Evolutionary conservation across 192 early-diverging fungal genomes (phyloP).

Genomic region (Rhizophagus clarus): DNA sequence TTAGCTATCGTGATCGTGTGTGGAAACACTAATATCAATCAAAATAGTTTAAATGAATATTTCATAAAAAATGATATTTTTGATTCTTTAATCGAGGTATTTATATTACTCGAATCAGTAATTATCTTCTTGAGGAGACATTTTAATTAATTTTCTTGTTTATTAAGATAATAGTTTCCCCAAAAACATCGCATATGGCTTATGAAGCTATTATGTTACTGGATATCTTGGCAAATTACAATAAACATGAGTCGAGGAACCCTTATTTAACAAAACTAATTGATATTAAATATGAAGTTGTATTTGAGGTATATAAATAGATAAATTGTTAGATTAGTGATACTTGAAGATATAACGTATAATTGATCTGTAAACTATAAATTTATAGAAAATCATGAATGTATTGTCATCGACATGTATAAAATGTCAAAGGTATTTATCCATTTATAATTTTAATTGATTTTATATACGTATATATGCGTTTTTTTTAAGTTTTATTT

Average conservation of each 20-base stretch:
- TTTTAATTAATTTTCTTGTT: neutral
- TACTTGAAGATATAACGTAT: no score
- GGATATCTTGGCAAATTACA: conserved; percentile 58
- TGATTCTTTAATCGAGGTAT: conserved; percentile 47
- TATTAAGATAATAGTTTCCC: conserved; percentile 42
- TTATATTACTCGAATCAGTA: neutral
- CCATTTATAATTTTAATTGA: neutral
- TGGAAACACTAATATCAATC: conserved; percentile 60
- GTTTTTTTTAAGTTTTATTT: neutral
- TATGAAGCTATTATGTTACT: conserved; percentile 48
- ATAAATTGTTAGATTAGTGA: no score
- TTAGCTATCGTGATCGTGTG: conserved; percentile 47
- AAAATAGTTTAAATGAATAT: conserved; percentile 61
- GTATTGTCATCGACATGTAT: conserved; percentile 3
- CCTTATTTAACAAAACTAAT: conserved; percentile 45
- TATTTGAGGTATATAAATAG: conserved; percentile 33
- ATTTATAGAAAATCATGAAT: conserved; percentile 29
- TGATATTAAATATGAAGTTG: conserved; percentile 35
- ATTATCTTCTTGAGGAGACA: neutral
- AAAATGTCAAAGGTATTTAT: conserved; percentile 17
- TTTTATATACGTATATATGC: no score
- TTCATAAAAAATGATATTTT: conserved; percentile 57
- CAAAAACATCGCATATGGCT: conserved; percentile 38
- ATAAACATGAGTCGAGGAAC: conserved; percentile 57
- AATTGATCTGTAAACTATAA: neutral